Evolutionary conservation across 2,329 filamentous ascomycete species (phyloP).

Genomic region (Rutstroemia sp.): DNA sequence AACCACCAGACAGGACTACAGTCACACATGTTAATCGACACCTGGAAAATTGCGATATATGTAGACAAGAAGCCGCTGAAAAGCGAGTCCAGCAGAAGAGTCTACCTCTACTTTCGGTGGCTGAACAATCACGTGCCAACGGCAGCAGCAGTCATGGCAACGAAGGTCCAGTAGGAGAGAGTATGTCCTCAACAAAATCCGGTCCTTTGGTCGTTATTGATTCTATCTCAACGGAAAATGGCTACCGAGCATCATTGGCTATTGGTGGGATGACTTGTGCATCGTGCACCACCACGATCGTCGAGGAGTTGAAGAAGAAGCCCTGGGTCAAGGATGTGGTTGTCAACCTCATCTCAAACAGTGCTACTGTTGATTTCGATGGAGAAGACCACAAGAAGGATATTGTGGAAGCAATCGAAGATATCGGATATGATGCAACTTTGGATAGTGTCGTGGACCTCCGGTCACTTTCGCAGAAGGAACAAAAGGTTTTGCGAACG

Average conservation of each 20-base stretch:
- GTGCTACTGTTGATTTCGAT: slow-evolving; percentile 39
- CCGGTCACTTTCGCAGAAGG: slow-evolving; percentile 20
- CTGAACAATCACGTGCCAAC: background rate
- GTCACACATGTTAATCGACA: slow-evolving; percentile 27
- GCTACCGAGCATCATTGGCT: slow-evolving; percentile 44
- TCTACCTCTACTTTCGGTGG: background rate
- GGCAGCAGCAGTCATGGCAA: background rate
- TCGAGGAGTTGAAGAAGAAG: slow-evolving; percentile 38
- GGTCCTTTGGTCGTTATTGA: slow-evolving; percentile 31
- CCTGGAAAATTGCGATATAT: slow-evolving; percentile 43
- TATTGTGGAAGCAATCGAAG: slow-evolving; percentile 44
- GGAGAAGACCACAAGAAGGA: slow-evolving; percentile 38
- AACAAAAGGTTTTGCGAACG: slow-evolving; percentile 34
- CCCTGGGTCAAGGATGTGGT: slow-evolving; percentile 40
- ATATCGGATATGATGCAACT: slow-evolving; percentile 59
- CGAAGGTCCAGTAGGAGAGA: background rate
- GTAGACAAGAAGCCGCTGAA: slow-evolving; percentile 33
- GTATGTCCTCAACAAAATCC: background rate
- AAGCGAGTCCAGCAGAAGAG: slow-evolving; percentile 11
- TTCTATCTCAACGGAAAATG: slow-evolving; percentile 23
- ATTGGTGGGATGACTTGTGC: slow-evolving; percentile 53
- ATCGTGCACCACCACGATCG: slow-evolving; percentile 43
- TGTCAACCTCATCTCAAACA: slow-evolving; percentile 47
- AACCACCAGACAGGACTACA: background rate
- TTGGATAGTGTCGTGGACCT: slow-evolving; percentile 41